A percentile compares a stretch with the other conserved stretches of the same genome.
Conservation (phyloP, 73 alveolate genomes). For the Paramecium tetraurelia region DNA sequence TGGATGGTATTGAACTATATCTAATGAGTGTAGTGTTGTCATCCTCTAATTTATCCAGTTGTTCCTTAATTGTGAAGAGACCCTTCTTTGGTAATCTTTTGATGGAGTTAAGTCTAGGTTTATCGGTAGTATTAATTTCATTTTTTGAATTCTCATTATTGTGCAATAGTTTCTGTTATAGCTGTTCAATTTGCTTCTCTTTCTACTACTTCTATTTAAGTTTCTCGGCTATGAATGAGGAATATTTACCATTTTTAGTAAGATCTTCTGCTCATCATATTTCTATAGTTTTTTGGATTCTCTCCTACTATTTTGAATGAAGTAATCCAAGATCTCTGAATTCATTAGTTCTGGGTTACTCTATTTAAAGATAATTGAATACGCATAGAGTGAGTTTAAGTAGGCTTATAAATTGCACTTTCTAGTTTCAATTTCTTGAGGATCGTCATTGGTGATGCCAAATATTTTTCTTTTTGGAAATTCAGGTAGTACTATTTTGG, state of each 20-base stretch:
- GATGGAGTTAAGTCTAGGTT: neutral
- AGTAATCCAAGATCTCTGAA: constrained; percentile 7
- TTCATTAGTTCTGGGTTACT: neutral
- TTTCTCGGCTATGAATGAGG: neutral
- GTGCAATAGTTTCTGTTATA: neutral
- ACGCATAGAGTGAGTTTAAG: neutral
- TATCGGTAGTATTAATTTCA: neutral
- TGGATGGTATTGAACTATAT: neutral
- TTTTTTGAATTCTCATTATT: neutral
- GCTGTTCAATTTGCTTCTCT: neutral
- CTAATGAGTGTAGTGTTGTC: neutral
- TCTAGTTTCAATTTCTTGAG: constrained; percentile 13
- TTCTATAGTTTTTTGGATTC: constrained; percentile 2
- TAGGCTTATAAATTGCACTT: neutral
- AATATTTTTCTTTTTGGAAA: constrained; percentile 39
- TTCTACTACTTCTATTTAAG: neutral
- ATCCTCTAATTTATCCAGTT: neutral
- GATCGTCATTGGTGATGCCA: constrained; percentile 26
- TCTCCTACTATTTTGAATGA: neutral
- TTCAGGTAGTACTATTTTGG: neutral
- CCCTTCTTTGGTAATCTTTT: neutral
- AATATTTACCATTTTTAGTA: neutral
- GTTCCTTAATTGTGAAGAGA: neutral
- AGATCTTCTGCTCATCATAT: constrained; percentile 10
- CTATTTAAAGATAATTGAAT: neutral